Evolutionary conservation across 345 rosid genomes (phyloP).

Genomic region (Heritiera littoralis): DNA sequence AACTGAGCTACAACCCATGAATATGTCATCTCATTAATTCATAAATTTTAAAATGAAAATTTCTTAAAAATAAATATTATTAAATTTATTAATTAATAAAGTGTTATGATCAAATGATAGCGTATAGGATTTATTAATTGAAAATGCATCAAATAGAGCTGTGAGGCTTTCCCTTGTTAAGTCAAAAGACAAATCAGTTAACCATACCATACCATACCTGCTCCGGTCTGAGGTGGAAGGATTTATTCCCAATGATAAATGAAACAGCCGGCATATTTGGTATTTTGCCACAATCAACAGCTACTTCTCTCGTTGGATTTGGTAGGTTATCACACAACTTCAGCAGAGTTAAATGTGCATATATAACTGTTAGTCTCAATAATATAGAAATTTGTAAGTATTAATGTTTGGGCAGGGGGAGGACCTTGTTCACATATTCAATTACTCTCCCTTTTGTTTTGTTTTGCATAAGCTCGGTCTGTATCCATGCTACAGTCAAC

Average conservation of each 20-base stretch:
- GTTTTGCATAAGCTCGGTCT: conserved; percentile 53
- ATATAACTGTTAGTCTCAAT: background rate
- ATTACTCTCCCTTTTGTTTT: conserved; percentile 53
- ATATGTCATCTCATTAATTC: too few species aligned
- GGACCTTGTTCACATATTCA: conserved; percentile 55
- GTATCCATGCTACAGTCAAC: conserved; percentile 63
- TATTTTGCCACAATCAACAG: conserved; percentile 49
- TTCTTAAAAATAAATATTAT: too few species aligned
- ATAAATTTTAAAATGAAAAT: too few species aligned
- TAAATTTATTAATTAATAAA: too few species aligned
- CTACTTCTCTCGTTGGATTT: conserved; percentile 63
- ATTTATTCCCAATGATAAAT: conserved; percentile 58
- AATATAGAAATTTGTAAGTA: background rate
- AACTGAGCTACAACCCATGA: too few species aligned
- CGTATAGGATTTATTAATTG: too few species aligned
- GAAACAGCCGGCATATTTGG: conserved; percentile 57
- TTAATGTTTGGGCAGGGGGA: background rate
- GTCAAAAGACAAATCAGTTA: background rate
- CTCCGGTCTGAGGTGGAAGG: conserved; percentile 59
- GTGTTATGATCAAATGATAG: too few species aligned
- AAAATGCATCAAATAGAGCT: background rate
- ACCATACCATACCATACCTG: conserved; percentile 56
- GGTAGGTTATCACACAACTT: conserved; percentile 75
- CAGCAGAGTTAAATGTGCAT: background rate
- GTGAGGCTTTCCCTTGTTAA: background rate